Percentiles rank a stretch among this genome's conserved stretches.
Conservation (phyloP, 495 filamentous ascomycete genomes). For the Penicillium mononematosum region DNA sequence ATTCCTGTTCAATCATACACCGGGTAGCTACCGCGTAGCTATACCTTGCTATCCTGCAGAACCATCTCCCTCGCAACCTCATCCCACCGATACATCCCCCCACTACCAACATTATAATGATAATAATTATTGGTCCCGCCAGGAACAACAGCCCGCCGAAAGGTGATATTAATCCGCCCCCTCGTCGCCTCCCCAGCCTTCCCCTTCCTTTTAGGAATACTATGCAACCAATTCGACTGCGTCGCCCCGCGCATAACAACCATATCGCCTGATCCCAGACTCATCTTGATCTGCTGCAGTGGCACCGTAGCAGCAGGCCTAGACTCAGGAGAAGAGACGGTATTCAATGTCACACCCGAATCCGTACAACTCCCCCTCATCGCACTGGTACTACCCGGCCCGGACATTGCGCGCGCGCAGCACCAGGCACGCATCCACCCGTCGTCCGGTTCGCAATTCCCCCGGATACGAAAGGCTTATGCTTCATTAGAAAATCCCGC, state of each 20-base stretch:
- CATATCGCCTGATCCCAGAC: constrained; percentile 66
- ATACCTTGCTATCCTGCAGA: not conserved
- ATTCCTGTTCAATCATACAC: constrained; percentile 1
- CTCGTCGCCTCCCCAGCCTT: constrained; percentile 42
- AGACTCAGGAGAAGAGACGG: not conserved
- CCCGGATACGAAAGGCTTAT: constrained; percentile 47
- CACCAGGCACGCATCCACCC: not conserved
- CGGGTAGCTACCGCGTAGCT: not conserved
- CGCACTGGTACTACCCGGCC: not conserved
- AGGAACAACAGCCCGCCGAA: constrained; percentile 60
- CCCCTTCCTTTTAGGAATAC: constrained; percentile 68
- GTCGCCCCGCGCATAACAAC: constrained; percentile 68
- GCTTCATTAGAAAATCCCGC: constrained; percentile 70
- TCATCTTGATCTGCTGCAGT: constrained; percentile 54
- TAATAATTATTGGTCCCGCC: constrained; percentile 73
- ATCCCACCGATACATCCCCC: constrained; percentile 63
- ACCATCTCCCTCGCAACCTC: constrained; percentile 53
- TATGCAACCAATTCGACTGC: constrained; percentile 70
- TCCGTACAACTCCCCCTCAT: not conserved
- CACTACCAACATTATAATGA: constrained; percentile 70
- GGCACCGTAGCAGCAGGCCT: not conserved
- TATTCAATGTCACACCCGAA: not conserved
- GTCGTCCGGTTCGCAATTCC: not conserved
- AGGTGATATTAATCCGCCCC: constrained; percentile 75
- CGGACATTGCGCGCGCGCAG: constrained; percentile 8